phyloP scores from a whole-genome alignment of 225 moss, liverwort and hornwort genomes.

The Anthoceros angustus region DNA sequence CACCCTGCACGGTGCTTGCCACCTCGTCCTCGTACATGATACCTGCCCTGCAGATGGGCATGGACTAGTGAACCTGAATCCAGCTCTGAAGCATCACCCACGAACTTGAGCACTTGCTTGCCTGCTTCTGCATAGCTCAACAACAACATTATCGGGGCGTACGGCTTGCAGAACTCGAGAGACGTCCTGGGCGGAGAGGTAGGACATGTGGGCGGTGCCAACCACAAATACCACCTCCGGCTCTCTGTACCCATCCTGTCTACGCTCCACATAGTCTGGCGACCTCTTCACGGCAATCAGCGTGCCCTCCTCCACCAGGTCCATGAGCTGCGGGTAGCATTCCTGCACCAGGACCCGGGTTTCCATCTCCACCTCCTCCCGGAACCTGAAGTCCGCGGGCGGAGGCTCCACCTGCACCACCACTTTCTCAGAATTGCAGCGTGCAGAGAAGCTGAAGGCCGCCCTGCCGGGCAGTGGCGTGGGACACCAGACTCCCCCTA shows the following conservation, averaged over 20 bases:
- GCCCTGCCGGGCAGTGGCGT: too few species aligned
- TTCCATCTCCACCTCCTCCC: conserved; percentile 27
- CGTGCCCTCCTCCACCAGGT: conserved; percentile 50
- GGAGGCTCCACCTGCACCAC: conserved; percentile 19
- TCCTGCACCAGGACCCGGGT: conserved; percentile 20
- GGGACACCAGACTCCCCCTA: too few species aligned
- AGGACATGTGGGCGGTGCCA: conserved; percentile 59
- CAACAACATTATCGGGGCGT: conserved; percentile 56
- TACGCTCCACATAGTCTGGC: conserved; percentile 36
- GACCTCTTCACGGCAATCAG: conserved; percentile 38
- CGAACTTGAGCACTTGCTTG: conserved; percentile 8
- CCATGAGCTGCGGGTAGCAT: conserved; percentile 43
- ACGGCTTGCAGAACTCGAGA: conserved; percentile 33
- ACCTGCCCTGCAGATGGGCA: conserved; percentile 28
- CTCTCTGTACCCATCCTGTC: conserved; percentile 47
- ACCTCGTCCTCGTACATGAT: conserved; percentile 43
- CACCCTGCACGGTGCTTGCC: not conserved
- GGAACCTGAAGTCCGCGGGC: conserved; percentile 39
- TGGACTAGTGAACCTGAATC: conserved; percentile 2
- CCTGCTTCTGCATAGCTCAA: conserved; percentile 74
- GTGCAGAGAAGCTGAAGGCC: too few species aligned
- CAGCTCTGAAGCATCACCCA: not conserved
- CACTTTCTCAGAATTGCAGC: too few species aligned
- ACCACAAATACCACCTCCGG: conserved; percentile 61
- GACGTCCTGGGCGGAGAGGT: conserved; percentile 39